Evolutionary conservation across 768 basidiomycete species (phyloP), one percentile per base, ranked within the genome.

Genomic region (Leccinum rimulosum): DNA sequence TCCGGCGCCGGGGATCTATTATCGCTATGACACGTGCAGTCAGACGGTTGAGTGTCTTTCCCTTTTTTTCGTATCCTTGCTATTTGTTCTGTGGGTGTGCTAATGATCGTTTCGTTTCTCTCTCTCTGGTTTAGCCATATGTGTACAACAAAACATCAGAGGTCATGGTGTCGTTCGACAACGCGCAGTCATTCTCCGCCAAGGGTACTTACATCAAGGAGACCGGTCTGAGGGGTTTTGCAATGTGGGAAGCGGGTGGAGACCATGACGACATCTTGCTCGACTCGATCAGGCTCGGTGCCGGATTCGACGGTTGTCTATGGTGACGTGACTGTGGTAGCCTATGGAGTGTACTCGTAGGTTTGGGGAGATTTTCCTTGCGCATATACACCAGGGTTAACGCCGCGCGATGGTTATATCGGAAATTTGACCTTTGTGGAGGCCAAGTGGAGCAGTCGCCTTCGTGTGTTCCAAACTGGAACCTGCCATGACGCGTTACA

Each of bases 231-330:
- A 75, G 74, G 52, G 88, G 88, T 6, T 89, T 89, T 68, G 76
- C 84, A 3, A 81, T 87, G 73, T 88, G 87, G 86, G 86, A 89
- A 69, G 80, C 84, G 45, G 86, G 82, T 28, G 84, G 84, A 11
- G 88, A 89, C 70, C 80, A 73, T 52, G 69, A 84, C 38, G 79
- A 89, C 68, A 77, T 80, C 17, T 73, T 91, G 47, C 74, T 89
- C 9, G 77, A 87, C 69, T 75, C 87, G 3, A 85, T 89, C 38
- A 60, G 51, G 51, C 27, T 12, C 35, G 15, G 49, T 6, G 54
- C 52, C 12, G 55, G 51, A 22, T 48, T 52, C 27, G 50, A 51
- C 14, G n/a, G 25, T 50, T n/a, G 3, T 40, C n/a, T 36, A 36
- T 36, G 35, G 14, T 36, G 6, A 36, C 35, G 25, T 25, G 35